A percentile compares a stretch with the other conserved stretches of the same genome.
phyloP scores from a whole-genome alignment of 2,329 filamentous ascomycete species.

The Ploettnerulaceae sp. region DNA sequence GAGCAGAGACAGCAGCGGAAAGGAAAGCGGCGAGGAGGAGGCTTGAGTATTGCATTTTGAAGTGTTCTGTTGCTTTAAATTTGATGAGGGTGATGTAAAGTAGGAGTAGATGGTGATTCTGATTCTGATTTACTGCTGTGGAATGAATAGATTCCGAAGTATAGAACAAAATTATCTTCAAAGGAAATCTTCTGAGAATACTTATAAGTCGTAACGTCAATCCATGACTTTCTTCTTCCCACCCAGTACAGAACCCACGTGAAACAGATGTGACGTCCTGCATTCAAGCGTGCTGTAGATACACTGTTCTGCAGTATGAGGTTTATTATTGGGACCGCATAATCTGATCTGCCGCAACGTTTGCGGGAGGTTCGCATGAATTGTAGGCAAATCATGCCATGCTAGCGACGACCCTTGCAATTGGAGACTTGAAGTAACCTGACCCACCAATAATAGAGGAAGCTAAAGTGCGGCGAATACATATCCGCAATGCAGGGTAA shows the following conservation, averaged over 20 bases:
- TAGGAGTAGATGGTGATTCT: background rate
- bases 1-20: slow-evolving; percentile 19
- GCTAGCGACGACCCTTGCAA: slow-evolving; percentile 13
- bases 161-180: slow-evolving; percentile 3
- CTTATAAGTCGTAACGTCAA: slow-evolving; percentile 18
- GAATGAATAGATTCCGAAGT: slow-evolving; percentile 7
- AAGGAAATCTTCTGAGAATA: slow-evolving; percentile 7
- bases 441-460: too few relatives aligned
- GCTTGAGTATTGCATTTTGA: slow-evolving; percentile 30
- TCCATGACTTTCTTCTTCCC: slow-evolving; percentile 1
- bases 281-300: slow-evolving; percentile 3
- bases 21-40: slow-evolving; percentile 24
- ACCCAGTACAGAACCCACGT: background rate
- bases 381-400: slow-evolving; percentile 18
- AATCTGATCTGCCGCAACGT: slow-evolving; percentile 22
- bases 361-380: slow-evolving; percentile 5
- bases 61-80: too few relatives aligned
- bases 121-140: slow-evolving; percentile 1
- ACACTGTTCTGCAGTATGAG: slow-evolving; percentile 2
- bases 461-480: too few relatives aligned
- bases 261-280: slow-evolving; percentile 3
- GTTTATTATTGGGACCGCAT: slow-evolving; percentile 19
- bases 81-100: background rate
- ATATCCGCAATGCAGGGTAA: too few relatives aligned
- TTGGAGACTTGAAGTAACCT: too few relatives aligned